Evolutionary conservation across 352 stramenopile species (phyloP).

Genomic region (Hyaloperonospora arabidopsidis): DNA sequence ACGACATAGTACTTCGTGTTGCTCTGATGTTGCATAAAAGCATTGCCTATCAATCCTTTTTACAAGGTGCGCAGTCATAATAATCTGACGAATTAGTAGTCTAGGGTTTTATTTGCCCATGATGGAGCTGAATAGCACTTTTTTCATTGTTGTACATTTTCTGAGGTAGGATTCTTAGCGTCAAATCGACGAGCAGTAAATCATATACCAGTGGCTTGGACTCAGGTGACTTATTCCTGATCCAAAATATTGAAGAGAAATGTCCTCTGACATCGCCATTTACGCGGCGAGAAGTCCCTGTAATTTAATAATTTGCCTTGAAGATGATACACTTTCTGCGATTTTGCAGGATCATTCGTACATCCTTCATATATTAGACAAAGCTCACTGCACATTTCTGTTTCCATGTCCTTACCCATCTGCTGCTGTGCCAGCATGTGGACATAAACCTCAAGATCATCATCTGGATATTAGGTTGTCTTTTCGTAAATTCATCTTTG

Average conservation of each 20-base stretch:
- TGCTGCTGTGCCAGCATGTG: constrained; percentile 5
- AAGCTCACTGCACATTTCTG: neutral
- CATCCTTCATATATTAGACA: constrained; percentile 3
- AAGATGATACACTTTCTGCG: constrained; percentile 6
- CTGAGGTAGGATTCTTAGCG: constrained; percentile 3
- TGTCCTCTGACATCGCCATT: neutral
- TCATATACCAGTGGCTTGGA: neutral
- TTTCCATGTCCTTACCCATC: constrained; percentile 3
- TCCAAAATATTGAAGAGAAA: constrained; percentile 1
- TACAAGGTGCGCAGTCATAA: too few relatives aligned
- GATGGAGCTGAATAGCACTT: too few relatives aligned
- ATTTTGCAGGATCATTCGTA: constrained; percentile 1
- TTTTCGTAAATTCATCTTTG: too few relatives aligned
- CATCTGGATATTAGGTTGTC: too few relatives aligned
- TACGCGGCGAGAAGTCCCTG: constrained; percentile 1
- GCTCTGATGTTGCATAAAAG: too few relatives aligned
- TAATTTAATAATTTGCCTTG: too few relatives aligned
- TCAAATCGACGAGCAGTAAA: constrained; percentile 6
- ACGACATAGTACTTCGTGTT: too few relatives aligned
- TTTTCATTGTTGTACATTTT: constrained; percentile 3
- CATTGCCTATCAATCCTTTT: too few relatives aligned
- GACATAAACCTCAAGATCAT: too few relatives aligned
- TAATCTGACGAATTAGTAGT: too few relatives aligned
- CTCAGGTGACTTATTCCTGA: constrained; percentile 1
- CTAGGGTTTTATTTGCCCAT: too few relatives aligned